Conservation (phyloP, 202 grass and related monocot species). For the Bolboschoenoplectus hybrid region DNA sequence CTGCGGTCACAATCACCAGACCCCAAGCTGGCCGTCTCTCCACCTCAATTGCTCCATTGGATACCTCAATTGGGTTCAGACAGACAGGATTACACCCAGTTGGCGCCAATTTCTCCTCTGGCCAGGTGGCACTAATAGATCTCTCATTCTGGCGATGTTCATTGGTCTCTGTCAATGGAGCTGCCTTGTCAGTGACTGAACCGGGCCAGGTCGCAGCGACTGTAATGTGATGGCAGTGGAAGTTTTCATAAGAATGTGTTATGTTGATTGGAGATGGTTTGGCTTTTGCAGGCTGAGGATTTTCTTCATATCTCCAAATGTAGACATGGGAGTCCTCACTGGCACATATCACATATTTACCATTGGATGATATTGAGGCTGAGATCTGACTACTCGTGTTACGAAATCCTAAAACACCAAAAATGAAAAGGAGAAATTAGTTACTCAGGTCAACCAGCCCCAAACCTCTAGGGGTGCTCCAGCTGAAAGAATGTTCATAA, state of each 20-base stretch:
- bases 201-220: slow-evolving; percentile 86
- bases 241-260: slow-evolving; percentile 92
- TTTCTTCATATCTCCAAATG: slow-evolving; percentile 88
- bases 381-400: slow-evolving; percentile 99
- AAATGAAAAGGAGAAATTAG: not conserved
- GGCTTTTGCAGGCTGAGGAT: slow-evolving; percentile 60
- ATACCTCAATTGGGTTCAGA: slow-evolving; percentile 53
- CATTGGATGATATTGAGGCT: slow-evolving; percentile 81
- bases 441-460: not conserved
- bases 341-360: slow-evolving; percentile 87
- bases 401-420: slow-evolving; percentile 67
- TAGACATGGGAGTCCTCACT: slow-evolving; percentile 95
- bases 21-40: slow-evolving; percentile 76
- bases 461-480: not conserved
- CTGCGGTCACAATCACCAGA: slow-evolving; percentile 85
- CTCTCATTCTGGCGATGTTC: slow-evolving; percentile 38
- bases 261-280: slow-evolving; percentile 52
- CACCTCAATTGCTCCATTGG: slow-evolving; percentile 56
- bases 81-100: slow-evolving; percentile 55
- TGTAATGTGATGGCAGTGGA: slow-evolving; percentile 80
- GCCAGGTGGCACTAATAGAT: slow-evolving; percentile 45
- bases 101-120: slow-evolving; percentile 51
- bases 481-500: not conserved
- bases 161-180: slow-evolving; percentile 36
- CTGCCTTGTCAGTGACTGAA: slow-evolving; percentile 44